phyloP scores from a whole-genome alignment of 2,329 filamentous ascomycete species.

The Aureobasidium mangrovei region DNA sequence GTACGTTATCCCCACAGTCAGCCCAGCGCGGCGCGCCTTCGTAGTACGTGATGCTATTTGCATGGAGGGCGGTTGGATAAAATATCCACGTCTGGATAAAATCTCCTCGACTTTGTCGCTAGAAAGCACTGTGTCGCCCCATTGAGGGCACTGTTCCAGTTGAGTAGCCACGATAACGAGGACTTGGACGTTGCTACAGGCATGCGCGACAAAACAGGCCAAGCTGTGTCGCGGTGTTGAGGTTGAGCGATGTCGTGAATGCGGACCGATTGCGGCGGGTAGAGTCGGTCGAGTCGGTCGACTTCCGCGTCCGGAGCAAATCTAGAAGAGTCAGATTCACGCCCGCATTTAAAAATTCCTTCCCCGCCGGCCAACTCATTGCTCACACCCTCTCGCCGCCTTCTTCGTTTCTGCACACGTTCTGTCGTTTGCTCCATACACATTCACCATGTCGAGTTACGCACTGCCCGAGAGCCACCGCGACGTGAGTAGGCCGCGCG shows the following conservation, averaged over 20 bases:
- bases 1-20: no score
- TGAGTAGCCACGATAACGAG: no score
- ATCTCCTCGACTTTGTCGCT: no score
- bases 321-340: background rate
- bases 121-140: no score
- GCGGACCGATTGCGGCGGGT: conserved; percentile 6
- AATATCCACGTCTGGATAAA: no score
- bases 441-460: conserved; percentile 33
- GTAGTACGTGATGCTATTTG: no score
- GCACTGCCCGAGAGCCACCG: conserved; percentile 58
- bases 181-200: no score
- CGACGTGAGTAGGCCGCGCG: conserved; percentile 43
- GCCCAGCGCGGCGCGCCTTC: no score
- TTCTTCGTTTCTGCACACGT: background rate
- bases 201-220: no score
- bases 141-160: no score
- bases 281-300: background rate
- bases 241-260: background rate
- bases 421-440: background rate
- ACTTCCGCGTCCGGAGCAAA: conserved; percentile 5
- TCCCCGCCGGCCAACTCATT: background rate
- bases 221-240: no score
- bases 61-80: no score
- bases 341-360: conserved; percentile 4
- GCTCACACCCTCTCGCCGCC: background rate